Conservation (phyloP, 2,329 filamentous ascomycete species). For the Aspergillus udagawae region DNA sequence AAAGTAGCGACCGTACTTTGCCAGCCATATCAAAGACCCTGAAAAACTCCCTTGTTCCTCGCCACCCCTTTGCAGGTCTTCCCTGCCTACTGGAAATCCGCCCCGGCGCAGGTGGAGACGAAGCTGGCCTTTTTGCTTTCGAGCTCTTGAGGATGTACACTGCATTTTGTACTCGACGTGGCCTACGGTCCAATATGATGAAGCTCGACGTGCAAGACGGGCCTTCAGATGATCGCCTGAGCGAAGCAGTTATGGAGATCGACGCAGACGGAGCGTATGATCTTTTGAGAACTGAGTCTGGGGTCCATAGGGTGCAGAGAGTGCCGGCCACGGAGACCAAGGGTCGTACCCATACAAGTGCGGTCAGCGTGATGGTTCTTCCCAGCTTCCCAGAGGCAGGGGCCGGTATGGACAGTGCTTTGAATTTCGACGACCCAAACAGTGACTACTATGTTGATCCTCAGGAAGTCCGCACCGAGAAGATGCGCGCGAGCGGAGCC, state of each 20-base stretch:
- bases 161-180: slow-evolving; percentile 66
- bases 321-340: slow-evolving; percentile 88
- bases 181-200: slow-evolving; percentile 63
- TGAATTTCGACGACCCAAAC: slow-evolving; percentile 73
- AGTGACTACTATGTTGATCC: slow-evolving; percentile 90
- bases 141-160: slow-evolving; percentile 89
- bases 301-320: slow-evolving; percentile 91
- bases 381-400: slow-evolving; percentile 67
- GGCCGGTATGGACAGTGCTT: slow-evolving; percentile 48
- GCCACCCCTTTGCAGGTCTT: slow-evolving; percentile 83
- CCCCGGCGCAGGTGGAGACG: slow-evolving; percentile 85
- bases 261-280: slow-evolving; percentile 74
- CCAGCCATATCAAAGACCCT: slow-evolving; percentile 62
- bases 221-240: slow-evolving; percentile 63
- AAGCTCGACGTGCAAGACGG: slow-evolving; percentile 77
- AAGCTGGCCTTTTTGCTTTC: slow-evolving; percentile 85
- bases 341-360: slow-evolving; percentile 89
- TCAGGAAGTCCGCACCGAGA: slow-evolving; percentile 76
- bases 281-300: slow-evolving; percentile 77
- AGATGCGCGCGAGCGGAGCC: slow-evolving; percentile 87
- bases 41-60: slow-evolving; percentile 74
- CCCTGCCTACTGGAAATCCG: slow-evolving; percentile 89
- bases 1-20: slow-evolving; percentile 60
- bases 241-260: slow-evolving; percentile 85
- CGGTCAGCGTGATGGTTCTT: slow-evolving; percentile 86